Conservation (phyloP, 306 rosid genomes). For the Echinosophora koreensis region DNA sequence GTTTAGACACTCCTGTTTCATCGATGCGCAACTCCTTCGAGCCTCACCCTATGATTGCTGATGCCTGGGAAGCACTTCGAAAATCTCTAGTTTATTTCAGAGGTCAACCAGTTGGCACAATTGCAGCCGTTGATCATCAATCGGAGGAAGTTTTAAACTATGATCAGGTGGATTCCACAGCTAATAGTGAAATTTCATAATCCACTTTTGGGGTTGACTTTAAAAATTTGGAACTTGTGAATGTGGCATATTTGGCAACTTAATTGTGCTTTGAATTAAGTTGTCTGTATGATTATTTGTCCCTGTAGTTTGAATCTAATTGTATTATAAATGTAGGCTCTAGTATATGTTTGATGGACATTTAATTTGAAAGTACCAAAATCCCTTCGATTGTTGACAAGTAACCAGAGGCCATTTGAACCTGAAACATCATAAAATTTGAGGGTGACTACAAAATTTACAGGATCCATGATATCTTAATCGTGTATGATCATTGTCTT, state of each 20-base stretch:
- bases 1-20: slow-evolving; percentile 77
- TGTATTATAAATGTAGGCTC: slow-evolving; percentile 2
- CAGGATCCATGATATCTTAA: background rate
- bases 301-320: slow-evolving; percentile 25
- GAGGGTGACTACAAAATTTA: background rate
- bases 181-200: background rate
- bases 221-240: background rate
- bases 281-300: background rate
- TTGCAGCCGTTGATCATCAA: slow-evolving; percentile 86
- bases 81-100: slow-evolving; percentile 76
- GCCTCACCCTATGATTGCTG: slow-evolving; percentile 94
- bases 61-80: slow-evolving; percentile 92
- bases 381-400: background rate
- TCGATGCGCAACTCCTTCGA: slow-evolving; percentile 85
- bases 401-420: slow-evolving; percentile 8
- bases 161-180: slow-evolving; percentile 71
- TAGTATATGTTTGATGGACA: slow-evolving; percentile 2
- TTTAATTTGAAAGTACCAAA: background rate
- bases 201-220: background rate
- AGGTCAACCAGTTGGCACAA: slow-evolving; percentile 85
- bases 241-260: slow-evolving; percentile 1
- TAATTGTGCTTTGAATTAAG: background rate
- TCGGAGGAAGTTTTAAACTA: slow-evolving; percentile 88
- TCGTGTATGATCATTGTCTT: slow-evolving; percentile 1
- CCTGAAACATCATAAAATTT: slow-evolving; percentile 24